A percentile compares a stretch with the other conserved stretches of the same genome.
These are phyloP conservation scores for Anaeromyces robustus DNA, from an alignment of 192 early-diverging fungal species.

Conservation along the genomic window DNA sequence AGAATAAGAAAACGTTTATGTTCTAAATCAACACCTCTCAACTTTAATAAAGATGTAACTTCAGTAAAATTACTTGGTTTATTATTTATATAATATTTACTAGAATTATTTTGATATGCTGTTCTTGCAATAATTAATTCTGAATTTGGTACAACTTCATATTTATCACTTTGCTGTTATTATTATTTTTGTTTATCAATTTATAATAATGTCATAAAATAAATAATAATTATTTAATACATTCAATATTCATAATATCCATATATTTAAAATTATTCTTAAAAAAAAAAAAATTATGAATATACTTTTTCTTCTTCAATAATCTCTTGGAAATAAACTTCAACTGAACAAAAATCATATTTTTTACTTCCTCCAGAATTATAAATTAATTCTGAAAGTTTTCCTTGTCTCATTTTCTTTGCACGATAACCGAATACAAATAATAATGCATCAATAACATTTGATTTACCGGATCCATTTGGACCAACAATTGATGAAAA, in stretches of 20 bases:
- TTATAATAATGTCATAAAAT: neutral
- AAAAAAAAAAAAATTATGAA: neutral
- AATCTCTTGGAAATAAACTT: constrained; percentile 88
- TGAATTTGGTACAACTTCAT: constrained; percentile 19
- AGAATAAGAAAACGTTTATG: constrained; percentile 97
- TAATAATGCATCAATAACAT: constrained; percentile 91
- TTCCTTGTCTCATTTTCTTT: constrained; percentile 93
- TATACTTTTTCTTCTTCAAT: constrained; percentile 64
- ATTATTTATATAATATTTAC: constrained; percentile 61
- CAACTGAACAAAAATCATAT: constrained; percentile 63
- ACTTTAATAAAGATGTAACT: constrained; percentile 66
- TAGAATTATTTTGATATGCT: constrained; percentile 47
- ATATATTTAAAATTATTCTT: too few relatives aligned
- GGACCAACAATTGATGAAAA: constrained; percentile 82
- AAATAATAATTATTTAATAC: neutral
- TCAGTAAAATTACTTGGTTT: constrained; percentile 54
- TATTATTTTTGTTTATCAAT: neutral
- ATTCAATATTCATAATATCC: too few relatives aligned
- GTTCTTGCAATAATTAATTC: constrained; percentile 63
- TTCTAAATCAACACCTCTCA: constrained; percentile 83
- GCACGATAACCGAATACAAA: constrained; percentile 99
- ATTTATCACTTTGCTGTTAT: neutral
- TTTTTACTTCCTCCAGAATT: constrained; percentile 62
- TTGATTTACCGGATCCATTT: constrained; percentile 96
- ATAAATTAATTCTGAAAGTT: constrained; percentile 88